Base-by-base conservation (phyloP, 1,139 yeast genomes). In the Nematodospora anomalae region DNA sequence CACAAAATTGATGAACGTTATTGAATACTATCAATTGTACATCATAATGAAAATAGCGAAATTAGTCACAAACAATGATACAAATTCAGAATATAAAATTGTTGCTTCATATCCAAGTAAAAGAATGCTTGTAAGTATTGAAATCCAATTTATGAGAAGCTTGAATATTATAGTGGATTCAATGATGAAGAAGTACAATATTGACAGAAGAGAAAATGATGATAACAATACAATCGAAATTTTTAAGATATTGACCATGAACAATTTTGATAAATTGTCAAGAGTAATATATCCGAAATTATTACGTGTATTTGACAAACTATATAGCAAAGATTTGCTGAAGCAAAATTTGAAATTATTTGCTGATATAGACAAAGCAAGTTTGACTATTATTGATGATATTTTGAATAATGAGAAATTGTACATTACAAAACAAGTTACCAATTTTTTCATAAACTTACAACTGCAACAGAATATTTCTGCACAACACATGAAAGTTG, bases 71-170 rank as follows among this genome's bases (percentile, higher is more conserved):
- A 32, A 35, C 5, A 27, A 37, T 12, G 55, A 53, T 20, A 52
- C 46, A 9, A 36, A 36, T 8, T 44, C 46, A 4, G 52, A 48
- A 20, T 55, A 62, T 7, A 54, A 63, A 16, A 62, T 67, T 22
- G 62, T 62, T 1, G 44, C 62, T 1, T 49, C 67, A 2, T 62
- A 67, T 41, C 76, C 76, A 10, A 66, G 68, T 42, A 70, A 70
- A 39, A 53, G 72, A 36, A 58, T 61, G 33, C 51, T 71, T 36
- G 70, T 70, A 1, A 64, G 73, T 42, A 55, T 71, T 38, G 76
- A 71, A 47, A 69, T 71, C 34, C 76, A 71, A 45, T 71, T 71
- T 44, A 67, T 71, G 70, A 54, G 76, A 51, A 64, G 72, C 47
- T 57, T 71, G 49, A 67, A 66, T 34, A 65, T 68, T 16, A 46